These are phyloP conservation scores for Macrocystidia cucumis DNA, from an alignment of 1,284 basidiomycete genomes.

Conservation along the genomic window DNA sequence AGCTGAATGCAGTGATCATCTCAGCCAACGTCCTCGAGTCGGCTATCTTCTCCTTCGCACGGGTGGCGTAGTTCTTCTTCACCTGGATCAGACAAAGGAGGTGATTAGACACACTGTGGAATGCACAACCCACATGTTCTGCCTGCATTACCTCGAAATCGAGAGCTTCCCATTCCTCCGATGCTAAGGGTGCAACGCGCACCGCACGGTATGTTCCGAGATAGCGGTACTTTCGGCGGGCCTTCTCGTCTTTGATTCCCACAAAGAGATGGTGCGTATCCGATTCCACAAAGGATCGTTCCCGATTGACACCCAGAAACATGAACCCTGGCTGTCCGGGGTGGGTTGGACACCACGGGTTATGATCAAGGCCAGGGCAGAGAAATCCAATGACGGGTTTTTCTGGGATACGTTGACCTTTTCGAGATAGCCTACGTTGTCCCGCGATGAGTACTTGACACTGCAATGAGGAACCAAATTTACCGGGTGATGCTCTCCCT, in stretches of 20 bases:
- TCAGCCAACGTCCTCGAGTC: slow-evolving; percentile 20
- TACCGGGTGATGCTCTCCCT: too few relatives aligned
- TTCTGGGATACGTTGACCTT: too few relatives aligned
- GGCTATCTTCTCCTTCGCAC: slow-evolving; percentile 27
- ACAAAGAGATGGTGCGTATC: slow-evolving; percentile 30
- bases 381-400: too few relatives aligned
- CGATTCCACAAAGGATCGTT: slow-evolving; percentile 25
- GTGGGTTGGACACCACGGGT: slow-evolving; percentile 34
- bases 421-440: too few relatives aligned
- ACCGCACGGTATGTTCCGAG: slow-evolving; percentile 30
- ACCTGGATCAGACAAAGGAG: slow-evolving; percentile 17
- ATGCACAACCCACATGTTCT: too few relatives aligned
- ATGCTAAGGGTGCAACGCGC: slow-evolving; percentile 24
- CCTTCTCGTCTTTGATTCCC: slow-evolving; percentile 19
- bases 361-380: slow-evolving; percentile 31
- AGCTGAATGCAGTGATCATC: slow-evolving; percentile 30
- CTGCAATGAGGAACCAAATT: too few relatives aligned
- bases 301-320: slow-evolving; percentile 34
- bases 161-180: slow-evolving; percentile 31
- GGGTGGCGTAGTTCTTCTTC: slow-evolving; percentile 22
- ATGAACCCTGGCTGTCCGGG: slow-evolving; percentile 37
- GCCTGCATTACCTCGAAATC: slow-evolving; percentile 24
- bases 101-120: slow-evolving; percentile 1
- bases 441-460: too few relatives aligned
- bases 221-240: slow-evolving; percentile 24